These are phyloP conservation scores for Ormosia semicastrata DNA, from an alignment of 306 rosid species.

Conservation along the genomic window DNA sequence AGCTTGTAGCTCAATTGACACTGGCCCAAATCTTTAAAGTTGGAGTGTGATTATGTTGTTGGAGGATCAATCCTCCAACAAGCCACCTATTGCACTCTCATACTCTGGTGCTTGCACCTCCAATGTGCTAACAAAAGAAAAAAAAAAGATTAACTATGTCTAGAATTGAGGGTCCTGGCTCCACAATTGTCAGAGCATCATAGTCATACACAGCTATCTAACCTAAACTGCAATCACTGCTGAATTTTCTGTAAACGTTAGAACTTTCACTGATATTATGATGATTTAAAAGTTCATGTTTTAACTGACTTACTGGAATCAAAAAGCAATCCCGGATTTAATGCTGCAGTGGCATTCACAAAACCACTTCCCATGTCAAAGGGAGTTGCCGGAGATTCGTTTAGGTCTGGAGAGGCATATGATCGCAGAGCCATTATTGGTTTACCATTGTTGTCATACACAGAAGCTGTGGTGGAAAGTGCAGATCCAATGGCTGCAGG, in stretches of 20 bases:
- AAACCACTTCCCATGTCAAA: constrained; percentile 98
- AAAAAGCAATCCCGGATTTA: constrained; percentile 85
- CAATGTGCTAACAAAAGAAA: too few relatives aligned
- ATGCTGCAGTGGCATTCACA: constrained; percentile 86
- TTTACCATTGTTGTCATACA: constrained; percentile 51
- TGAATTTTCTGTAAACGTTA: neutral
- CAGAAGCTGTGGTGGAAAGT: constrained; percentile 84
- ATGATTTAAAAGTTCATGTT: neutral
- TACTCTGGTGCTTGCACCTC: too few relatives aligned
- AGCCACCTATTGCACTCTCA: too few relatives aligned
- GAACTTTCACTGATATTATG: neutral
- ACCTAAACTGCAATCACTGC: neutral
- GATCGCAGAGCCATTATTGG: constrained; percentile 87
- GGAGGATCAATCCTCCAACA: too few relatives aligned
- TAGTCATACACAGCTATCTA: neutral
- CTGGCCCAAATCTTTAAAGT: too few relatives aligned
- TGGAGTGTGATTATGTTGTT: too few relatives aligned
- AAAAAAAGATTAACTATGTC: too few relatives aligned
- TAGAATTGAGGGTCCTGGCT: neutral
- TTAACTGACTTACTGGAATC: constrained; percentile 63
- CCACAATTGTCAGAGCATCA: neutral
- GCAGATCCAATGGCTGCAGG: constrained; percentile 89
- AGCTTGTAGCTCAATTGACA: too few relatives aligned
- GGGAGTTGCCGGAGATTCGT: constrained; percentile 88
- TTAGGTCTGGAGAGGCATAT: constrained; percentile 54